These are phyloP conservation scores for Lolium perenne DNA, from an alignment of 176 grass and related monocot species.

Conservation along the genomic window DNA sequence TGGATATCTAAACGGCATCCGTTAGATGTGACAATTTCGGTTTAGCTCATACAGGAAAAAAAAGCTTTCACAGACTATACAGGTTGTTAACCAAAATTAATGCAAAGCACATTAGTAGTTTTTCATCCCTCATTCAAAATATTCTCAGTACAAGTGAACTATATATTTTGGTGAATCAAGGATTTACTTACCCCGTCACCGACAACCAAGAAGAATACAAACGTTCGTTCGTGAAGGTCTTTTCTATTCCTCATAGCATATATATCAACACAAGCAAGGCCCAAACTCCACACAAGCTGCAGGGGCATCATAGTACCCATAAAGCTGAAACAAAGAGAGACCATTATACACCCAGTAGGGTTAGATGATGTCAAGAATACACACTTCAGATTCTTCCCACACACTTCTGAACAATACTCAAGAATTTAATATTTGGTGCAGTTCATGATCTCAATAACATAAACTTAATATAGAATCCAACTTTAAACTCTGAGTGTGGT, in stretches of 20 bases:
- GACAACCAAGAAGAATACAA: not conserved
- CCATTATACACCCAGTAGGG: not conserved
- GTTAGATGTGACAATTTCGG: not conserved
- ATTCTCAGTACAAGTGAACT: not conserved
- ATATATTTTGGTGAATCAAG: not conserved
- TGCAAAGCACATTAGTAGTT: too few relatives aligned
- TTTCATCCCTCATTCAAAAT: too few relatives aligned
- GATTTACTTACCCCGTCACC: not conserved
- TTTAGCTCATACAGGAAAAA: not conserved
- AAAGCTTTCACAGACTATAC: too few relatives aligned
- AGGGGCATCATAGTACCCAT: not conserved
- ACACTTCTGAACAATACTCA: conserved; percentile 3
- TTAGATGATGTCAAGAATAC: conserved; percentile 2
- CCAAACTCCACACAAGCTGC: not conserved
- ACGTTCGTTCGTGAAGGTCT: not conserved
- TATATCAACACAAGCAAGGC: not conserved
- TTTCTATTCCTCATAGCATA: not conserved
- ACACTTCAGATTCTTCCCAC: not conserved
- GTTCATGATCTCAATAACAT: not conserved
- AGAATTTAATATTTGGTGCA: not conserved
- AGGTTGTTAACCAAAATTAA: too few relatives aligned
- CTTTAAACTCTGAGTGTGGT: not conserved
- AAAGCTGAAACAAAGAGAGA: conserved; percentile 1
- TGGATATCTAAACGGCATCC: not conserved
- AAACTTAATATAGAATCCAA: not conserved